phyloP scores from a whole-genome alignment of 495 filamentous ascomycete genomes.

The Xanthoparmelia taractica region DNA sequence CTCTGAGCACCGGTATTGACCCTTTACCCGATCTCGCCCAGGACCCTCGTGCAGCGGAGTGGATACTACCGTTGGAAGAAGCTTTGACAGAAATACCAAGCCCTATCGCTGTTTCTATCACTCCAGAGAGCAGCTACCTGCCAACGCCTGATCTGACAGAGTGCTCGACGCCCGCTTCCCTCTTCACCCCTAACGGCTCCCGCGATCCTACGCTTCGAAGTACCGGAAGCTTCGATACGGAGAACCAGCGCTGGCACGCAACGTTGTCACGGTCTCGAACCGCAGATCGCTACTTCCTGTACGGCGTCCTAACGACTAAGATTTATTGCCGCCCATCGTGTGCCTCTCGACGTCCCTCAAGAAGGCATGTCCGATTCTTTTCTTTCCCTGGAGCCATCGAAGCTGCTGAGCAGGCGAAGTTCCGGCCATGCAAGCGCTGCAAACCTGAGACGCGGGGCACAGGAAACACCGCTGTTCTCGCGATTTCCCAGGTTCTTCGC shows the following conservation, averaged over 20 bases:
- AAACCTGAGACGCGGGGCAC: conserved; percentile 39
- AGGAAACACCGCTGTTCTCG: conserved; percentile 37
- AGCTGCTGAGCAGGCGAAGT: conserved; percentile 50
- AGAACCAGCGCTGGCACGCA: conserved; percentile 47
- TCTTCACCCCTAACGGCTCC: background rate
- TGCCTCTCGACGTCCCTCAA: conserved; percentile 51
- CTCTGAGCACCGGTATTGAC: background rate
- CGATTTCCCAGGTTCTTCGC: conserved; percentile 32
- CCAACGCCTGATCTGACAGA: conserved; percentile 5
- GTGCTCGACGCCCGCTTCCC: background rate
- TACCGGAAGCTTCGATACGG: conserved; percentile 2
- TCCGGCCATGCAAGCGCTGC: conserved; percentile 58
- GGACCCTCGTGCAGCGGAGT: background rate
- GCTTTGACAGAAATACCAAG: background rate
- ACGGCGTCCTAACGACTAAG: conserved; percentile 53
- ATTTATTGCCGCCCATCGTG: conserved; percentile 60
- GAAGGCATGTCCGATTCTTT: conserved; percentile 55
- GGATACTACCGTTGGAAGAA: background rate
- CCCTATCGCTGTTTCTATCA: background rate
- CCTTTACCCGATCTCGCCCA: background rate
- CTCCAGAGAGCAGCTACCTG: background rate
- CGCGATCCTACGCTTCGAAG: too few relatives aligned
- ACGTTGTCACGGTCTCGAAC: conserved; percentile 44
- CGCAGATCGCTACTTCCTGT: conserved; percentile 49
- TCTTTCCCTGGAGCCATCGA: conserved; percentile 35